Evolutionary conservation across 495 filamentous ascomycete genomes (phyloP).

Genomic region (Penicillium bovifimosum): DNA sequence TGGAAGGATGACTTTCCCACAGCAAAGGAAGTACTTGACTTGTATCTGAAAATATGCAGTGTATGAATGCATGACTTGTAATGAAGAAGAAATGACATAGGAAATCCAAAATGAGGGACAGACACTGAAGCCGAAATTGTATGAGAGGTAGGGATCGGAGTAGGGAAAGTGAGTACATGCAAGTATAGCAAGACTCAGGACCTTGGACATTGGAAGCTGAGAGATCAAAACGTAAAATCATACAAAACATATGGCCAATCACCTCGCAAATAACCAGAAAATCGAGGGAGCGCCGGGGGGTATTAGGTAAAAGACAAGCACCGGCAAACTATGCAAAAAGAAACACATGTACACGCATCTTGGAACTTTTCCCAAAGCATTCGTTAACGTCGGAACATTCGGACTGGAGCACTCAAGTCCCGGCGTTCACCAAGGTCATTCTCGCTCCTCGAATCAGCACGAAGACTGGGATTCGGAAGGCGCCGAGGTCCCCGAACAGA

Average conservation of each 20-base stretch:
- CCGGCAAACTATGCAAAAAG: constrained; percentile 13
- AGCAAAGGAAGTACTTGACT: too few relatives aligned
- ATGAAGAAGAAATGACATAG: constrained; percentile 6
- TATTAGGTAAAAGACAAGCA: constrained; percentile 20
- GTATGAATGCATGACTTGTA: too few relatives aligned
- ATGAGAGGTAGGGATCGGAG: not conserved
- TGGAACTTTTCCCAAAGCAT: constrained; percentile 4
- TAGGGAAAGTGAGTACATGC: not conserved
- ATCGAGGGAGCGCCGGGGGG: constrained; percentile 27
- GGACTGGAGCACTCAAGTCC: constrained; percentile 39
- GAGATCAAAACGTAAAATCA: constrained; percentile 2
- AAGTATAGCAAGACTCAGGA: constrained; percentile 5
- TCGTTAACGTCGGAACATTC: constrained; percentile 32
- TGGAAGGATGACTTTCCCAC: too few relatives aligned
- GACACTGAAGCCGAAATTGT: not conserved
- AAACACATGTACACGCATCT: constrained; percentile 15
- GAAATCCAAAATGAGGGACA: not conserved
- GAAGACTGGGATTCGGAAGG: constrained; percentile 39
- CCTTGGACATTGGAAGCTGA: constrained; percentile 8
- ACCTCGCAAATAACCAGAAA: constrained; percentile 16
- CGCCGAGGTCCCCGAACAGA: constrained; percentile 27
- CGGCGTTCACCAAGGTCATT: constrained; percentile 29
- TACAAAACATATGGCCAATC: constrained; percentile 1
- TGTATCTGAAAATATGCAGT: too few relatives aligned
- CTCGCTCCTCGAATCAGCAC: constrained; percentile 26